Base-by-base conservation (phyloP, 805 yeast genomes). In the Cyberlindnera xishuangbannaensis region DNA sequence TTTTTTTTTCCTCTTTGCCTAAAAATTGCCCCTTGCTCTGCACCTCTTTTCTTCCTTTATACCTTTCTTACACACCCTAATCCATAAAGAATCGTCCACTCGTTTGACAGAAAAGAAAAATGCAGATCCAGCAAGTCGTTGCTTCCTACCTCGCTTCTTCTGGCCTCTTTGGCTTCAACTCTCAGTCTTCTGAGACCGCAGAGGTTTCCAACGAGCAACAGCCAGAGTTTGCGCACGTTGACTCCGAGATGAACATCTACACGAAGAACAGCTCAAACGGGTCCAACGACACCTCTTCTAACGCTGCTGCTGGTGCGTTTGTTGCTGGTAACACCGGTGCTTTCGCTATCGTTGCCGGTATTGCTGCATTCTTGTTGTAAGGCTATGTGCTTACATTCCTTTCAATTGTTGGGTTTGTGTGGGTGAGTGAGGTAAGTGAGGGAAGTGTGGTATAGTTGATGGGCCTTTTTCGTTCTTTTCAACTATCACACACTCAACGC, bases 71-170 rank as follows among this genome's bases (percentile, higher is more conserved):
- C n/a, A n/a, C n/a, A n/a, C n/a, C n/a, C n/a, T n/a, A n/a, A n/a
- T n/a, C n/a, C n/a, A n/a, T n/a, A n/a, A n/a, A n/a, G n/a, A n/a
- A n/a, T n/a, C n/a, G n/a, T n/a, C n/a, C n/a, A n/a, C n/a, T n/a
- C n/a, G n/a, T n/a, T n/a, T n/a, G n/a, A n/a, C n/a, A n/a, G n/a
- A n/a, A n/a, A n/a, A n/a, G 13, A 26, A 35, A 20, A 36, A 51
- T 51, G 56, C 56, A 51, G 50, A 43, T 51, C 36, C 56, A 51
- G 42, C 56, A 51, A 50, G 52, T 51, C 39, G 37, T 51, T 34
- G 53, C 56, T 26, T 47, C 55, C 4, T 44, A 46, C 41, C 30
- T 51, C 33, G 52, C 55, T 25, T 43, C 55, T 19, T 28, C 55
- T 28, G 33, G 45, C 32, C 26, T 48, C 20, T 40, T 47, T 29